A percentile compares a stretch with the other conserved stretches of the same genome.
Conservation (phyloP, 1,139 yeast genomes). For the Casaregolazyma lundiana region DNA sequence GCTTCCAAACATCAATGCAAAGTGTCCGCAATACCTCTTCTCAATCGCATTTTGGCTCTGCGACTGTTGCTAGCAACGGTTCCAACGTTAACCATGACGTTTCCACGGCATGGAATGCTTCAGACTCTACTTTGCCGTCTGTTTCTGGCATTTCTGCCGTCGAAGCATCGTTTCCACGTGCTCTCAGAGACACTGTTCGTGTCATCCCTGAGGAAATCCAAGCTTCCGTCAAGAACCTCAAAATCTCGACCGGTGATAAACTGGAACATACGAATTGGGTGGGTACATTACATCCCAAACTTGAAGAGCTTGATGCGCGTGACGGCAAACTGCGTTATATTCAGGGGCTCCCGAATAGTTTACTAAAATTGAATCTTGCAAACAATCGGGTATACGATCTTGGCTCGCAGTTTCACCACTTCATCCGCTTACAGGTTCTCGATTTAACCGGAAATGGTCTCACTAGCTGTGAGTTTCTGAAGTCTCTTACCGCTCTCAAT, state of each 20-base stretch:
- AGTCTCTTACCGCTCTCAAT: conserved; percentile 28
- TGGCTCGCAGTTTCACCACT: conserved; percentile 26
- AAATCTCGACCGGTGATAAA: conserved; percentile 29
- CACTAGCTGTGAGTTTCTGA: conserved; percentile 32
- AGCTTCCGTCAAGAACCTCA: conserved; percentile 27
- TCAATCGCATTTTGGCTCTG: background rate
- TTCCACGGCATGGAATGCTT: background rate
- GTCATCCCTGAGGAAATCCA: conserved; percentile 32
- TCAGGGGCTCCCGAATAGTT: conserved; percentile 33
- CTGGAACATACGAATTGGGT: conserved; percentile 33
- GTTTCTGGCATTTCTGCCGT: conserved; percentile 14
- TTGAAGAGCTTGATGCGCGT: conserved; percentile 31
- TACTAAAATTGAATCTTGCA: conserved; percentile 29
- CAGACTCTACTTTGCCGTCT: no score
- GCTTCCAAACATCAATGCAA: background rate
- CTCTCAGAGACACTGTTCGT: conserved; percentile 29
- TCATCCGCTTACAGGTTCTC: conserved; percentile 31
- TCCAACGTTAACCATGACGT: conserved; percentile 4
- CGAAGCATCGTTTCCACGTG: conserved; percentile 31
- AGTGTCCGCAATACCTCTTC: background rate
- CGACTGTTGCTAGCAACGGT: conserved; percentile 2
- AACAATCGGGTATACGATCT: conserved; percentile 32
- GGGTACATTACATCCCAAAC: conserved; percentile 35
- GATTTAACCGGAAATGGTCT: conserved; percentile 32
- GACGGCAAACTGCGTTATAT: conserved; percentile 33